Percentiles rank a stretch among this genome's conserved stretches.
phyloP scores from a whole-genome alignment of 768 basidiomycete species.

The Galerina marginata region DNA sequence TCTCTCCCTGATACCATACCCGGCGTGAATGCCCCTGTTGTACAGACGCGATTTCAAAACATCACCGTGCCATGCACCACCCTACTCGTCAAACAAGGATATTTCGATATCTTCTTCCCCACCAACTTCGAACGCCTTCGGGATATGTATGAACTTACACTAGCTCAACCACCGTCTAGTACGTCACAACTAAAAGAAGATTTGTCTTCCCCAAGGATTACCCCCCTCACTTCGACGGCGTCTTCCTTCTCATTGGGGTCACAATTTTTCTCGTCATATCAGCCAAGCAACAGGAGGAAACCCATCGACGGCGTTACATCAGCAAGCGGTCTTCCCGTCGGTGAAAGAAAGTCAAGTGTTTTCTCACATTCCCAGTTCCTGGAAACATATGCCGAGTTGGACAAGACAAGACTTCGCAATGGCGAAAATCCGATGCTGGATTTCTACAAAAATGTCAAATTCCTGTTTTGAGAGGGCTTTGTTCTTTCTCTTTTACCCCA shows the following conservation, averaged over 20 bases:
- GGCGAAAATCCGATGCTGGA: conserved; percentile 90
- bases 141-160: conserved; percentile 88
- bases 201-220: conserved; percentile 44
- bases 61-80: conserved; percentile 89
- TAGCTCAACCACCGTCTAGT: conserved; percentile 58
- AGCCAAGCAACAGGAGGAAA: conserved; percentile 57
- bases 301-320: conserved; percentile 76
- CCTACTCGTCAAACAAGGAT: conserved; percentile 91
- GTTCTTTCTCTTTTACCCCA: neutral
- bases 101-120: conserved; percentile 99
- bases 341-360: conserved; percentile 81
- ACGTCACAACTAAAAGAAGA: conserved; percentile 29
- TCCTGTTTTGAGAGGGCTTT: conserved; percentile 66
- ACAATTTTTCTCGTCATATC: conserved; percentile 76
- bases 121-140: conserved; percentile 84
- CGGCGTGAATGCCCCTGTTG: conserved; percentile 84
- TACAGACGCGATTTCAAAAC: conserved; percentile 89
- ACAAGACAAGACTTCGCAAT: conserved; percentile 70
- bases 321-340: conserved; percentile 78
- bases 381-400: conserved; percentile 80
- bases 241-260: conserved; percentile 58
- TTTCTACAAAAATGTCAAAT: conserved; percentile 93
- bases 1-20: conserved; percentile 84
- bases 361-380: conserved; percentile 91
- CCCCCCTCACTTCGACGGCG: conserved; percentile 57